Evolutionary conservation across 2,329 filamentous ascomycete species (phyloP), one percentile per base, ranked within the genome.

Genomic region (Plenodomus biglobosus): DNA sequence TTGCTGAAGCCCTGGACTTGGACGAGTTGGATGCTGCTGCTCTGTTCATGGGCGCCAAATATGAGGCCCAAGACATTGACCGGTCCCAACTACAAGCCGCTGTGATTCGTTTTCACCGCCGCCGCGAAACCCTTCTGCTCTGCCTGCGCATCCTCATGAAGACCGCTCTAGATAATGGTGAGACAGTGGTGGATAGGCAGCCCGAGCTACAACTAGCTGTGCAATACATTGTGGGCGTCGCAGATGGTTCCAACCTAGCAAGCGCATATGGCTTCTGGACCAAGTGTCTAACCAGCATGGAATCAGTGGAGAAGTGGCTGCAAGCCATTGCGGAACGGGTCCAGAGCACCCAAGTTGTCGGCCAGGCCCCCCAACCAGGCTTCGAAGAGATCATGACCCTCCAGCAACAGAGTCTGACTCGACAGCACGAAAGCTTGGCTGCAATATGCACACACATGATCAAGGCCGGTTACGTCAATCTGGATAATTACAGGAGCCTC

Each of bases 341-440:
- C 34, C 85, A 89, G 47, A 88, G 88, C 45, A 85, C 85, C 8
- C 82, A 86, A 22, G 81, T 95, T 2, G 80, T 96, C 11, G 88
- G 88, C 3, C 84, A 88, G 55, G 76, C 76, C 6, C 78, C 80
- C 20, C 73, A 80, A 38, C 78, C 80, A 8, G 88, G 92, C 56
- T 79, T 86, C 47, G 79, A 86, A 57, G 89, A 95, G 66, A 87
- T 86, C 3, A 81, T 95, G 53, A 86, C 92, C 59, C 88, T 89
- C 62, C 89, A 95, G 62, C 84, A 87, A 38, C 77, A 83, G 57
- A 95, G 90, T 64, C 79, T 99, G 42, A 84, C 87, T 18, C 86
- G 90, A 64, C 92, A 99, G 70, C 95, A 99, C 67, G 92, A 99
- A 68, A 84, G 88, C 15, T 77, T 99, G 15, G 86, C 87, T 11